These are phyloP conservation scores for Corymbia citriodora DNA, from an alignment of 441 rosid genomes.

Conservation along the genomic window DNA sequence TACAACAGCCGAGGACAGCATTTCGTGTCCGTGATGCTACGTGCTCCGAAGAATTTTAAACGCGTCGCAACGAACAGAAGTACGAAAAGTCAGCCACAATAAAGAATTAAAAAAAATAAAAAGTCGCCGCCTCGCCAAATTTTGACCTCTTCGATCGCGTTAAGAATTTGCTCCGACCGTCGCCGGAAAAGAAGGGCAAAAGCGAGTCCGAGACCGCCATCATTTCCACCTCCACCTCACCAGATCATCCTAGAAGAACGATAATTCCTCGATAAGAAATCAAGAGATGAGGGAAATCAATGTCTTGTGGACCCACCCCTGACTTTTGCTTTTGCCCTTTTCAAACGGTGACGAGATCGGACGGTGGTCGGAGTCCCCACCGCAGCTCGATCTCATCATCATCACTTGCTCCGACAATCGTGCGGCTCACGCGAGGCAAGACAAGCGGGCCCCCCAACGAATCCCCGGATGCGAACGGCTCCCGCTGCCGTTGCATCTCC, in stretches of 20 bases:
- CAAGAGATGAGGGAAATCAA: rapidly evolving
- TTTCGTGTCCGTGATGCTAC: not conserved
- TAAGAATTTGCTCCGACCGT: not conserved
- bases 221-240: not conserved
- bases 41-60: not conserved
- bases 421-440: too few species aligned
- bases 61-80: not conserved
- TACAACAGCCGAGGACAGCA: not conserved
- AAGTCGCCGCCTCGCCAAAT: too few species aligned
- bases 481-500: not conserved
- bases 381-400: not conserved
- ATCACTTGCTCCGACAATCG: not conserved
- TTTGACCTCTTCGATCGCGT: not conserved
- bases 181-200: not conserved
- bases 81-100: not conserved
- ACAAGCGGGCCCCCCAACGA: too few species aligned
- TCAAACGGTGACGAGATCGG: not conserved
- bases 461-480: not conserved
- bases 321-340: not conserved
- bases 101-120: too few species aligned
- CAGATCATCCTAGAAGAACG: not conserved
- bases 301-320: not conserved
- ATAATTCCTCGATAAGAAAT: not conserved
- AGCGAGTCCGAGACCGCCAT: not conserved
- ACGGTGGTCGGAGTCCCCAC: not conserved